These are phyloP conservation scores for Ichthyophthirius multifiliis DNA, from an alignment of 169 alveolate genomes.

Conservation along the genomic window DNA sequence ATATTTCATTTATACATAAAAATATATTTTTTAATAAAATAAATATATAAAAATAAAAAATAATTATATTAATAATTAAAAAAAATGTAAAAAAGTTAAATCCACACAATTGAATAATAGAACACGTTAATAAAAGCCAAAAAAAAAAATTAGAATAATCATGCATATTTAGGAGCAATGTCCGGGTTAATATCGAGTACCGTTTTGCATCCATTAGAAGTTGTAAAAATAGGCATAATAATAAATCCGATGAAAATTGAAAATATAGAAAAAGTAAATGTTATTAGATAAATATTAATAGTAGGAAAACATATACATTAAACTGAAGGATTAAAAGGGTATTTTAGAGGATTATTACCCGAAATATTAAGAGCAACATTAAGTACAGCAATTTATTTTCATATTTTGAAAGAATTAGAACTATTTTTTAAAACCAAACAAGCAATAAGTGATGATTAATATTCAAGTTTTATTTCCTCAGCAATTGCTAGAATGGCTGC, in stretches of 20 bases:
- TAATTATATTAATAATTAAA: no score
- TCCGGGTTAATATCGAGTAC: background rate
- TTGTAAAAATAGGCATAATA: slow-evolving; percentile 21
- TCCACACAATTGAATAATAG: no score
- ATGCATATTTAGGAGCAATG: background rate
- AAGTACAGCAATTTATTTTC: background rate
- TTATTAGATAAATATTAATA: background rate
- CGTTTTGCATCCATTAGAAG: slow-evolving; percentile 33
- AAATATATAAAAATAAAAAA: no score
- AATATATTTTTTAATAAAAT: no score
- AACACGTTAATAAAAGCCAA: no score
- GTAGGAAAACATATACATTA: background rate
- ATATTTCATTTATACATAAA: no score
- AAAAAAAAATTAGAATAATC: background rate
- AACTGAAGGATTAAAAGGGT: slow-evolving; percentile 6
- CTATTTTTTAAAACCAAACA: background rate
- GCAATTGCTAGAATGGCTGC: slow-evolving; percentile 15
- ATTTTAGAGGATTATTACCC: background rate
- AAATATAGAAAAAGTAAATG: background rate
- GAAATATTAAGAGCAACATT: background rate
- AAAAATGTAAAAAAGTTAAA: no score
- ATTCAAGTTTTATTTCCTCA: background rate
- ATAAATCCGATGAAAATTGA: background rate
- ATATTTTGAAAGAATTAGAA: background rate
- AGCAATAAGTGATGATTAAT: background rate